Evolutionary conservation across 257 asterid species (phyloP).

Genomic region (Solanum arcanum): DNA sequence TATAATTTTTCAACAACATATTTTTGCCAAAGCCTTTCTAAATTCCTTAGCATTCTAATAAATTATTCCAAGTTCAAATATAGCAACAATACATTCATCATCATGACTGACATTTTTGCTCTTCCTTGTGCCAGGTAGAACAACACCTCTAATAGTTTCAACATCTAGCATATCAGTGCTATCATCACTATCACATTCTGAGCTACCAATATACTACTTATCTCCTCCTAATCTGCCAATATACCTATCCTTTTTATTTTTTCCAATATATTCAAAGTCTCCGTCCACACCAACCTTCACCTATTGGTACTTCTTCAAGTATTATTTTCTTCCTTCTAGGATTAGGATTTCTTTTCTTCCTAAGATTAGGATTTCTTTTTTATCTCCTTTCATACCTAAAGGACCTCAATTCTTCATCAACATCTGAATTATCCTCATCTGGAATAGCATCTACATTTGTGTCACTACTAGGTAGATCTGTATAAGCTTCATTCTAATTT

Average conservation of each 20-base stretch:
- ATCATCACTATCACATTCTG: neutral
- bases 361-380: neutral
- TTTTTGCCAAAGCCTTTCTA: neutral
- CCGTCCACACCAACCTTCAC: neutral
- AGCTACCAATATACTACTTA: neutral
- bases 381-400: too few species aligned
- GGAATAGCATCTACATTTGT: too few species aligned
- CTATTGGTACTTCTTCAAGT: neutral
- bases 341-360: neutral
- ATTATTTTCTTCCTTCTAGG: neutral
- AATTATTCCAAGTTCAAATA: neutral
- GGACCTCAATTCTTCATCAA: neutral
- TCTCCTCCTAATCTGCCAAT: neutral
- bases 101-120: neutral
- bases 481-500: neutral
- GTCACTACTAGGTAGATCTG: neutral
- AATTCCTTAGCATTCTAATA: neutral
- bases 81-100: neutral
- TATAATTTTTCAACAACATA: too few species aligned
- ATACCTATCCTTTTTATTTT: neutral
- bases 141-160: neutral
- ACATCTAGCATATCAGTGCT: neutral
- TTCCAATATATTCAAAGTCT: neutral
- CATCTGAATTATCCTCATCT: neutral
- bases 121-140: neutral